These are phyloP conservation scores for Solanum hybrid DNA, from an alignment of 305 asterid species.

Conservation along the genomic window DNA sequence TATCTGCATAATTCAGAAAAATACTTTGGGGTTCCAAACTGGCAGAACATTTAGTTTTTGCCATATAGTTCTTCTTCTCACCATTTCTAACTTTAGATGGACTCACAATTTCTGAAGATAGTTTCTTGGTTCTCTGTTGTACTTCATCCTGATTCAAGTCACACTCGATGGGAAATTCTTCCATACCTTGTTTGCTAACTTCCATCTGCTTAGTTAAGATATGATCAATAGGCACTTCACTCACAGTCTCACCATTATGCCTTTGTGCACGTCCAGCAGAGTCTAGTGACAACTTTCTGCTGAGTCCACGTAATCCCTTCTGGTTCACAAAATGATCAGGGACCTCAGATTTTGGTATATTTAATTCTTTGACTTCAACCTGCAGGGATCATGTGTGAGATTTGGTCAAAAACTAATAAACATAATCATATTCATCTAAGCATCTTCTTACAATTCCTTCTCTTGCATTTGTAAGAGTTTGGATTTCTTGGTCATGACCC, in stretches of 20 bases:
- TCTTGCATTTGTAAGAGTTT: constrained; percentile 19
- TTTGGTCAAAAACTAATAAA: neutral
- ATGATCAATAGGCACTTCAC: constrained; percentile 15
- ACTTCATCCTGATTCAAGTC: neutral
- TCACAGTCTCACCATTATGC: constrained; percentile 10
- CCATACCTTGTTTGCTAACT: constrained; percentile 21
- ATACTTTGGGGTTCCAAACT: constrained; percentile 10
- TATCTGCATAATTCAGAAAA: constrained; percentile 12
- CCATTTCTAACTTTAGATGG: constrained; percentile 21
- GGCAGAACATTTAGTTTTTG: constrained; percentile 18
- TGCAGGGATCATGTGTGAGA: constrained; percentile 11
- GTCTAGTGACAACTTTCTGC: constrained; percentile 44
- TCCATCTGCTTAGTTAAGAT: constrained; percentile 15
- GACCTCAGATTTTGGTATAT: constrained; percentile 12
- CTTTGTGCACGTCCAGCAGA: constrained; percentile 21
- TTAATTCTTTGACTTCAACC: constrained; percentile 32
- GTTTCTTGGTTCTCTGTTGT: constrained; percentile 20
- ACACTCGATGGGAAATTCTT: constrained; percentile 3
- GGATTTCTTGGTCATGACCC: constrained; percentile 18
- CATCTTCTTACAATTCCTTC: constrained; percentile 29
- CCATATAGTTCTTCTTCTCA: constrained; percentile 8
- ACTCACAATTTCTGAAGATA: constrained; percentile 24
- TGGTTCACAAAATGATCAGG: constrained; percentile 15
- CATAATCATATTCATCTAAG: neutral
- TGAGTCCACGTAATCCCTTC: constrained; percentile 22